These are phyloP conservation scores for Cercospora nicotianae DNA, from an alignment of 2,329 filamentous ascomycete species.

Conservation along the genomic window DNA sequence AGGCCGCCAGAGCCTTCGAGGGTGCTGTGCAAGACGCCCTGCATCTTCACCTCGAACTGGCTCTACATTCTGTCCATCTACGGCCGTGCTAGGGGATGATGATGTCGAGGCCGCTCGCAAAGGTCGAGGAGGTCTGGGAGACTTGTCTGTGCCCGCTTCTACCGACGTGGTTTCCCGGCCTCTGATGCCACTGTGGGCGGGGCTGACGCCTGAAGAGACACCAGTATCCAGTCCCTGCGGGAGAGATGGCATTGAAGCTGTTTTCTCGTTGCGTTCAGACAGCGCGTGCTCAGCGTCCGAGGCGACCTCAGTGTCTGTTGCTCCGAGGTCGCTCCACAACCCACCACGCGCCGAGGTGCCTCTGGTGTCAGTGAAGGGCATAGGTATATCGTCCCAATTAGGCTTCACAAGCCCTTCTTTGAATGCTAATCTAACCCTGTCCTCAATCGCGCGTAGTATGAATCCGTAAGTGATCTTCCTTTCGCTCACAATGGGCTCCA, in stretches of 20 bases:
- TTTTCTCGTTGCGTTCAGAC: conserved; percentile 27
- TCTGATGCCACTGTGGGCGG: conserved; percentile 18
- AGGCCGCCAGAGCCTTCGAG: conserved; percentile 25
- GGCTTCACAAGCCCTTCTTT: conserved; percentile 88
- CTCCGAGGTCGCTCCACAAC: conserved; percentile 63
- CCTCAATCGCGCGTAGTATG: conserved; percentile 91
- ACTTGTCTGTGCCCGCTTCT: conserved; percentile 9
- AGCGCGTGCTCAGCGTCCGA: conserved; percentile 10
- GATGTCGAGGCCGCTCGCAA: conserved; percentile 36
- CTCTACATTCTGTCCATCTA: conserved; percentile 34
- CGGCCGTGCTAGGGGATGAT: conserved; percentile 30
- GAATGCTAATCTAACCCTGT: conserved; percentile 88
- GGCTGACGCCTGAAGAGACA: conserved; percentile 25
- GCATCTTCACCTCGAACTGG: conserved; percentile 31
- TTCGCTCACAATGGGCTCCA: conserved; percentile 92
- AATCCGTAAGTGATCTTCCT: conserved; percentile 93
- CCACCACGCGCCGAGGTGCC: conserved; percentile 80
- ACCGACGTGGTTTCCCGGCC: conserved; percentile 19
- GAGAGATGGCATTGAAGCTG: conserved; percentile 31
- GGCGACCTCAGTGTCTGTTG: conserved; percentile 10
- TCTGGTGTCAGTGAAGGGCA: conserved; percentile 79
- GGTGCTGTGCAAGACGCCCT: conserved; percentile 19
- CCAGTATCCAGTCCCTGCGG: conserved; percentile 13
- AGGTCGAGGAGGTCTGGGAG: conserved; percentile 22
- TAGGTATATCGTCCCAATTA: conserved; percentile 84